Evolutionary conservation across 2,329 filamentous ascomycete genomes (phyloP).

Genomic region (Fusarium domesticum): DNA sequence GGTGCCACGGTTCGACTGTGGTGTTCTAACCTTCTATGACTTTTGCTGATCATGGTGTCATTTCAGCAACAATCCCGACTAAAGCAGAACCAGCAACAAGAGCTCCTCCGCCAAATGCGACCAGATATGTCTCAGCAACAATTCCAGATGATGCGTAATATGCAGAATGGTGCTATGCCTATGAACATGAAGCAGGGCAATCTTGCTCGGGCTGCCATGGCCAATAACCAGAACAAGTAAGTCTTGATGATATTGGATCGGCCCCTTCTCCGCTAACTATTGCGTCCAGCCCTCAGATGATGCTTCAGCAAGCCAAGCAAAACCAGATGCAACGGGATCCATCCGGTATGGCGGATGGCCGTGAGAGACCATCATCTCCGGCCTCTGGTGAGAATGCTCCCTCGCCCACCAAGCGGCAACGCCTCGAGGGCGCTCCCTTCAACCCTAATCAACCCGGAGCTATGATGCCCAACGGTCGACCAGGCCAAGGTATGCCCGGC

Average conservation of each 20-base stretch:
- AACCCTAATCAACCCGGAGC: slow-evolving; percentile 62
- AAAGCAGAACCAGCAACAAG: slow-evolving; percentile 73
- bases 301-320: slow-evolving; percentile 68
- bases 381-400: slow-evolving; percentile 81
- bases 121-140: slow-evolving; percentile 56
- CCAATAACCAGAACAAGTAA: slow-evolving; percentile 72
- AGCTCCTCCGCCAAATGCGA: slow-evolving; percentile 71
- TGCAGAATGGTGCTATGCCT: slow-evolving; percentile 59
- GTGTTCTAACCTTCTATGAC: too few relatives aligned
- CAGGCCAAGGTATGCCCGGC: slow-evolving; percentile 66
- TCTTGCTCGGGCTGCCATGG: slow-evolving; percentile 72
- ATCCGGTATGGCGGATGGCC: slow-evolving; percentile 74
- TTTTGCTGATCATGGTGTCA: slow-evolving; percentile 19
- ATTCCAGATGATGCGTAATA: slow-evolving; percentile 63
- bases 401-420: slow-evolving; percentile 86
- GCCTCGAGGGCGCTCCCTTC: slow-evolving; percentile 69
- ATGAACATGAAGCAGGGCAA: slow-evolving; percentile 59
- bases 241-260: slow-evolving; percentile 30
- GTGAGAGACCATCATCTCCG: slow-evolving; percentile 77
- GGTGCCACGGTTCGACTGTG: too few relatives aligned
- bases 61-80: slow-evolving; percentile 65
- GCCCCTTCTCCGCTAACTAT: slow-evolving; percentile 10
- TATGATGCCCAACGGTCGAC: slow-evolving; percentile 74
- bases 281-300: slow-evolving; percentile 61
- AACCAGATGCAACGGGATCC: slow-evolving; percentile 85